Evolutionary conservation across 225 moss, liverwort and hornwort genomes (phyloP).

Genomic region (Straminergon stramineum): DNA sequence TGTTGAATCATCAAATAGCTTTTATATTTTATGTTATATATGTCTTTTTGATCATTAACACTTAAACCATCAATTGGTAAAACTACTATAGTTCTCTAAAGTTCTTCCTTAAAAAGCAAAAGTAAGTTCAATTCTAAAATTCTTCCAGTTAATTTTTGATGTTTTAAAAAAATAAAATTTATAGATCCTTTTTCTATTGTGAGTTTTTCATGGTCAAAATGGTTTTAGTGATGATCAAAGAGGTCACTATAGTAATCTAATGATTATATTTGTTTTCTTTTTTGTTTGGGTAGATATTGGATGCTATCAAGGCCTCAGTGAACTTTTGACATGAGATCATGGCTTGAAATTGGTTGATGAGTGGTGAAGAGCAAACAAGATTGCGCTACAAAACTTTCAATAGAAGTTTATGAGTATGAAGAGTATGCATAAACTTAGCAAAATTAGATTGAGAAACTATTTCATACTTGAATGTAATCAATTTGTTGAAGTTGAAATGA

Average conservation of each 20-base stretch:
- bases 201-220: not conserved
- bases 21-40: not conserved
- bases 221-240: not conserved
- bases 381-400: not conserved
- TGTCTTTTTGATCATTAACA: not conserved
- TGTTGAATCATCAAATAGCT: not conserved
- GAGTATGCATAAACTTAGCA: too few relatives aligned
- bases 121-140: too few relatives aligned
- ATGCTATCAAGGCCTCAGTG: conserved; percentile 63
- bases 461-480: not conserved
- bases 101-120: not conserved
- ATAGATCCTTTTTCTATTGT: not conserved
- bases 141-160: not conserved
- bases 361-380: not conserved
- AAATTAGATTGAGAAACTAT: not conserved
- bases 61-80: not conserved
- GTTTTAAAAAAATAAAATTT: not conserved
- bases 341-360: not conserved
- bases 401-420: not conserved
- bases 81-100: not conserved
- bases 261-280: not conserved
- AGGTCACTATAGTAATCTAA: not conserved
- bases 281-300: conserved; percentile 56
- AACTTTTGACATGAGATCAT: conserved; percentile 15
- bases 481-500: not conserved